phyloP scores from a whole-genome alignment of 176 grass and related monocot species.

The Rhynchospora breviuscula region DNA sequence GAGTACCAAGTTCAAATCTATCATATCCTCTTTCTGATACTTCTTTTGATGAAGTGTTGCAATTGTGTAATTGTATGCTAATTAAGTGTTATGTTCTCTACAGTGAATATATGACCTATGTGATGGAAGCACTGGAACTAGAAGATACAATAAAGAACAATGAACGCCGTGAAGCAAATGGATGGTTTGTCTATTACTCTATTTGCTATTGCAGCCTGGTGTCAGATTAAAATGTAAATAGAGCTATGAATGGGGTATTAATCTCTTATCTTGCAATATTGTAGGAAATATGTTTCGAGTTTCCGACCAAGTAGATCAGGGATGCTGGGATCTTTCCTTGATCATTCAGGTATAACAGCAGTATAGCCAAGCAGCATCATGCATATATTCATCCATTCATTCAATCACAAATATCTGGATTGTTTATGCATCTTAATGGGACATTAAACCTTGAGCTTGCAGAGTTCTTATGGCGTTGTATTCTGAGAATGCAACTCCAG shows the following conservation, averaged over 20 bases:
- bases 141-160: slow-evolving; percentile 98
- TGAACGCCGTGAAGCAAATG: slow-evolving; percentile 74
- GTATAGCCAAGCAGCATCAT: neutral
- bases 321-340: slow-evolving; percentile 62
- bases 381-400: neutral
- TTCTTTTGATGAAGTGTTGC: slow-evolving; percentile 24
- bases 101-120: slow-evolving; percentile 97
- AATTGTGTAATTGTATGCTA: slow-evolving; percentile 11
- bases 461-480: slow-evolving; percentile 93
- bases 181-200: slow-evolving; percentile 95
- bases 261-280: slow-evolving; percentile 23
- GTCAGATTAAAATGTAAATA: neutral
- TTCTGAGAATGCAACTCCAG: slow-evolving; percentile 92
- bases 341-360: slow-evolving; percentile 52
- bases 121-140: slow-evolving; percentile 90
- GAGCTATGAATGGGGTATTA: neutral
- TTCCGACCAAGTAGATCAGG: slow-evolving; percentile 65
- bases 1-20: neutral
- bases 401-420: neutral
- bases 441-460: slow-evolving; percentile 33
- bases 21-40: neutral
- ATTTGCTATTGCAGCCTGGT: slow-evolving; percentile 10
- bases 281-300: slow-evolving; percentile 85
- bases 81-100: slow-evolving; percentile 30
- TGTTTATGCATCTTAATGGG: neutral